phyloP scores from a whole-genome alignment of 257 asterid genomes.

The Lavandula angustifolia region DNA sequence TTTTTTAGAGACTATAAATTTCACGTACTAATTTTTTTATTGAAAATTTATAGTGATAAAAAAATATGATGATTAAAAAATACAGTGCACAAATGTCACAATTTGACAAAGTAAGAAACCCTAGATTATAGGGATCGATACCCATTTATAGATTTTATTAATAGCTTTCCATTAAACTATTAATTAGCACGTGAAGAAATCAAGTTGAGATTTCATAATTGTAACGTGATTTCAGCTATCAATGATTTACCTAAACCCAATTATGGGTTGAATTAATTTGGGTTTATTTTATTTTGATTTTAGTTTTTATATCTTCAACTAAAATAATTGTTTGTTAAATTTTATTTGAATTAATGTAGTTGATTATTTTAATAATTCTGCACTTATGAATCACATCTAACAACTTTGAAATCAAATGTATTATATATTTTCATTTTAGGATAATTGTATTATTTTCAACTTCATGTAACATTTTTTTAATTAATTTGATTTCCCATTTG shows the following conservation, averaged over 20 bases:
- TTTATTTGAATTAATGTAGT: too few relatives aligned
- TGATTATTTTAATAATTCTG: too few relatives aligned
- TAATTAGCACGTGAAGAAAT: background rate
- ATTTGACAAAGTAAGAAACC: slow-evolving; percentile 1
- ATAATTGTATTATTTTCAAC: background rate
- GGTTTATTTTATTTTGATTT: background rate
- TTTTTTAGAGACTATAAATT: too few relatives aligned
- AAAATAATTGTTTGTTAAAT: too few relatives aligned
- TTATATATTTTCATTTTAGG: too few relatives aligned
- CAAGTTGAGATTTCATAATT: slow-evolving; percentile 6
- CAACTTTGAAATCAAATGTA: too few relatives aligned
- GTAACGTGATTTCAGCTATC: background rate
- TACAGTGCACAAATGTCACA: background rate
- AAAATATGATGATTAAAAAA: too few relatives aligned
- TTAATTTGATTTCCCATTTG: background rate
- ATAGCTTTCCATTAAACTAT: background rate
- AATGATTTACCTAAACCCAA: background rate
- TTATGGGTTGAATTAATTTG: background rate
- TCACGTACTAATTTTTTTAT: too few relatives aligned
- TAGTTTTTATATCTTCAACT: background rate
- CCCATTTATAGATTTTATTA: slow-evolving; percentile 1
- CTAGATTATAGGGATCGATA: slow-evolving; percentile 8
- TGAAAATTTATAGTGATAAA: too few relatives aligned
- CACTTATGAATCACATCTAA: too few relatives aligned
- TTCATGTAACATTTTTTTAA: background rate